A percentile compares a stretch with the other conserved stretches of the same genome.
These are phyloP conservation scores for Dactylorhiza incarnata DNA, from an alignment of 106 monocot species.

Conservation along the genomic window DNA sequence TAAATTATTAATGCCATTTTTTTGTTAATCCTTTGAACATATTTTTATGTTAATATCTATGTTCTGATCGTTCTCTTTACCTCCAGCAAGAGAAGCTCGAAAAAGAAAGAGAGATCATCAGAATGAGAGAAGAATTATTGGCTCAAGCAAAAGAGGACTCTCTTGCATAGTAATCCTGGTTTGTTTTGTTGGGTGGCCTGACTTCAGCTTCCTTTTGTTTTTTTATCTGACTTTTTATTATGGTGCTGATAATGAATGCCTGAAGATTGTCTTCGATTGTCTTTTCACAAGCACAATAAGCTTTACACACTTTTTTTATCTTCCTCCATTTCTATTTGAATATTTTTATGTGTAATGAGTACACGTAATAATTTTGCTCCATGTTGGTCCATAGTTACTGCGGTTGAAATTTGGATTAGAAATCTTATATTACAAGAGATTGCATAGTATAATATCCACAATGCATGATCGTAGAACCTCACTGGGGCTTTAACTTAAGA, in stretches of 20 bases:
- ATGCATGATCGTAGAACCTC: not conserved
- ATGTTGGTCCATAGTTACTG: not conserved
- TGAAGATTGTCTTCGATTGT: not conserved
- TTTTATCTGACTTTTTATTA: not conserved
- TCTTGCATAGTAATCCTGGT: constrained; percentile 9
- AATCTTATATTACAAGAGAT: not conserved
- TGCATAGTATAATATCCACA: not conserved
- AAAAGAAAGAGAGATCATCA: constrained; percentile 51
- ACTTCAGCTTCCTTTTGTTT: not conserved
- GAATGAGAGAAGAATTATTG: constrained; percentile 37
- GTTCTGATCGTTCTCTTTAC: not conserved
- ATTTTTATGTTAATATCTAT: not conserved
- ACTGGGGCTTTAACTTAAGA: not conserved
- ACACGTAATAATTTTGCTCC: not conserved
- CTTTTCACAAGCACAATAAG: constrained; percentile 2
- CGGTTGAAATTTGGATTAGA: not conserved
- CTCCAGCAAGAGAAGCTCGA: constrained; percentile 53
- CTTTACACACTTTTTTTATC: not conserved
- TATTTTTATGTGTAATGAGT: not conserved
- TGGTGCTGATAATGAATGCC: not conserved
- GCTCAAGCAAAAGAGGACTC: constrained; percentile 39
- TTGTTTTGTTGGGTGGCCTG: not conserved
- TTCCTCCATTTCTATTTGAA: not conserved
- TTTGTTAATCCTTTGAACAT: not conserved
- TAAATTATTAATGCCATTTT: not conserved